A percentile compares a stretch with the other conserved stretches of the same genome.
phyloP scores from a whole-genome alignment of 257 asterid genomes.

The Handroanthus guayacan region DNA sequence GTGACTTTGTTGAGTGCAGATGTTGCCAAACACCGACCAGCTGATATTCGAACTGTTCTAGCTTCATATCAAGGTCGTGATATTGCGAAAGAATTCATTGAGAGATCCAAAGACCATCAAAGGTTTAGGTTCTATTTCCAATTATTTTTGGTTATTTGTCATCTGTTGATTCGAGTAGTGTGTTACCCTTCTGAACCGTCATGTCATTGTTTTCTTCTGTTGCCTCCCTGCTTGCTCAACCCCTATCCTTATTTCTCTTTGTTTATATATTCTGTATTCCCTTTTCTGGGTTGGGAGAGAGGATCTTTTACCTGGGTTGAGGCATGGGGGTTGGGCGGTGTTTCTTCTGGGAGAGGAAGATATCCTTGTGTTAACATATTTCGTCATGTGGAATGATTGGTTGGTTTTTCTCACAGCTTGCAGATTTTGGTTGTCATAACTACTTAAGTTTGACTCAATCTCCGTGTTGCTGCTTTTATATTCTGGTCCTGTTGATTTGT shows the following conservation, averaged over 20 bases:
- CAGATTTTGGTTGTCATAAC: background rate
- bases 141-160: background rate
- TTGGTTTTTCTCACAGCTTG: conserved; percentile 3
- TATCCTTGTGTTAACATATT: background rate
- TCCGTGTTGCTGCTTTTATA: conserved; percentile 1
- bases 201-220: background rate
- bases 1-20: conserved; percentile 53
- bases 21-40: conserved; percentile 78
- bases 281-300: background rate
- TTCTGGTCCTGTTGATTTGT: conserved; percentile 1
- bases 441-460: conserved; percentile 7
- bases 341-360: background rate
- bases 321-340: background rate
- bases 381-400: background rate
- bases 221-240: background rate
- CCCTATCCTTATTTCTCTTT: background rate
- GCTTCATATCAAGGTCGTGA: conserved; percentile 88
- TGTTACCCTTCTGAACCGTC: background rate
- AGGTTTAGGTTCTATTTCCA: conserved; percentile 52
- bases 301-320: background rate
- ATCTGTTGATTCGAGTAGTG: conserved; percentile 5
- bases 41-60: conserved; percentile 81
- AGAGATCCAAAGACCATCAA: conserved; percentile 78
- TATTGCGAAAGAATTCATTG: conserved; percentile 82
- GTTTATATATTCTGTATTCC: background rate